Percentiles rank a stretch among this genome's conserved stretches.
phyloP scores from a whole-genome alignment of 208 protist genomes.

The Balamuthia mandrillaris region DNA sequence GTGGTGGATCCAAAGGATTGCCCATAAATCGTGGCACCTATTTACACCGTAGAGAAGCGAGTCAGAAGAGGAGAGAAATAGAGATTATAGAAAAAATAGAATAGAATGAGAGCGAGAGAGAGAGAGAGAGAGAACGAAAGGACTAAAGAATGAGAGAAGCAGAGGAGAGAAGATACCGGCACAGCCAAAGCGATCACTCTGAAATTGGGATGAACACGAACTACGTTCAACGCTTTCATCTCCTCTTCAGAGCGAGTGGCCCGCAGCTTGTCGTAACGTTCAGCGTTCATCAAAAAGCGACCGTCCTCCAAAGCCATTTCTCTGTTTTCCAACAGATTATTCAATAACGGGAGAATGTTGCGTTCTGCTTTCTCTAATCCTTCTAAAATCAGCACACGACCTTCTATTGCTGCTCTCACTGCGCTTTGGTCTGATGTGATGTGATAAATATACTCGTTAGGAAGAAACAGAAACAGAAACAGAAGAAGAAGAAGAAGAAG shows the following conservation, averaged over 20 bases:
- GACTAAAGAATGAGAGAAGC: not conserved
- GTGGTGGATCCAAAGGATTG: constrained; percentile 70
- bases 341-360: constrained; percentile 79
- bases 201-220: constrained; percentile 85
- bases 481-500: too few species aligned
- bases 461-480: too few species aligned
- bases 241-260: constrained; percentile 45
- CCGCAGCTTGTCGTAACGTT: constrained; percentile 80
- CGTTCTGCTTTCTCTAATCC: constrained; percentile 88
- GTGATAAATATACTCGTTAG: too few species aligned
- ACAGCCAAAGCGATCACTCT: constrained; percentile 89
- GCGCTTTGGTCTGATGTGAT: constrained; percentile 81
- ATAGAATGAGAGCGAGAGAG: too few species aligned
- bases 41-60: too few species aligned
- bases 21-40: constrained; percentile 56
- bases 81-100: too few species aligned
- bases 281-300: constrained; percentile 80
- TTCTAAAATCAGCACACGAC: constrained; percentile 87
- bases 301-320: constrained; percentile 93
- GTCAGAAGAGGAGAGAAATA: too few species aligned
- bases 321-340: constrained; percentile 92
- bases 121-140: too few species aligned
- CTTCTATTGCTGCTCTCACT: constrained; percentile 80
- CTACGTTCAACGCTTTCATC: constrained; percentile 71
- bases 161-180: constrained; percentile 75